A percentile compares a stretch with the other conserved stretches of the same genome.
These are phyloP conservation scores for Ploettnerulaceae sp. DNA, from an alignment of 2,329 filamentous ascomycete species.

Conservation along the genomic window DNA sequence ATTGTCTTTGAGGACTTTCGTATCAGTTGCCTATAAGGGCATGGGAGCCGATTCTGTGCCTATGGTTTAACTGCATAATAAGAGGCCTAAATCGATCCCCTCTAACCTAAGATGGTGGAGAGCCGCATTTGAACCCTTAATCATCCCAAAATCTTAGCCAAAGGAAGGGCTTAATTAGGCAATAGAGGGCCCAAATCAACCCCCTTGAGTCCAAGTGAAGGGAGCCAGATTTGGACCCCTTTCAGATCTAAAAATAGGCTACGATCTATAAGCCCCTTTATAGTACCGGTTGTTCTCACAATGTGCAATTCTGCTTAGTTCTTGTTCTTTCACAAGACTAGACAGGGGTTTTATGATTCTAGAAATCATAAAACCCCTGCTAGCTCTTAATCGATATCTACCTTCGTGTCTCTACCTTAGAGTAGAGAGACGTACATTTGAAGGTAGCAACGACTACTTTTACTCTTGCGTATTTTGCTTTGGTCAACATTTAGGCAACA, in stretches of 20 bases:
- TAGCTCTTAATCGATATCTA: constrained; percentile 5
- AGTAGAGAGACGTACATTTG: too few relatives aligned
- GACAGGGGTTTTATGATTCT: background rate
- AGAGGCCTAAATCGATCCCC: constrained; percentile 4
- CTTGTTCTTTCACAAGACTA: constrained; percentile 2
- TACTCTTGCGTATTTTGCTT: too few relatives aligned
- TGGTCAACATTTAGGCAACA: too few relatives aligned
- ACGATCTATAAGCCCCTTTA: background rate
- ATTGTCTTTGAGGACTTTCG: constrained; percentile 9
- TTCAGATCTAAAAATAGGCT: constrained; percentile 12
- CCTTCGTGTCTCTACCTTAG: constrained; percentile 8
- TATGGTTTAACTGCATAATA: constrained; percentile 1
- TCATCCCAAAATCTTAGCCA: constrained; percentile 8
- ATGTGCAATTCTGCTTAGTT: background rate
- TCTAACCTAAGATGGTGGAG: constrained; percentile 4
- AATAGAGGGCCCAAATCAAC: constrained; percentile 4
- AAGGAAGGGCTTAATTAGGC: background rate
- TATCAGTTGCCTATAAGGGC: constrained; percentile 1
- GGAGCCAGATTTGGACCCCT: constrained; percentile 5
- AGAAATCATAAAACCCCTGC: background rate
- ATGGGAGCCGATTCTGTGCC: constrained; percentile 5
- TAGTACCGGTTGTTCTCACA: background rate
- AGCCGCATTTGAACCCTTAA: constrained; percentile 8
- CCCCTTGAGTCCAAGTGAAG: constrained; percentile 5
- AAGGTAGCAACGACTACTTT: too few relatives aligned